Conservation (phyloP, 805 yeast species). For the Ogataea paraovalis region DNA sequence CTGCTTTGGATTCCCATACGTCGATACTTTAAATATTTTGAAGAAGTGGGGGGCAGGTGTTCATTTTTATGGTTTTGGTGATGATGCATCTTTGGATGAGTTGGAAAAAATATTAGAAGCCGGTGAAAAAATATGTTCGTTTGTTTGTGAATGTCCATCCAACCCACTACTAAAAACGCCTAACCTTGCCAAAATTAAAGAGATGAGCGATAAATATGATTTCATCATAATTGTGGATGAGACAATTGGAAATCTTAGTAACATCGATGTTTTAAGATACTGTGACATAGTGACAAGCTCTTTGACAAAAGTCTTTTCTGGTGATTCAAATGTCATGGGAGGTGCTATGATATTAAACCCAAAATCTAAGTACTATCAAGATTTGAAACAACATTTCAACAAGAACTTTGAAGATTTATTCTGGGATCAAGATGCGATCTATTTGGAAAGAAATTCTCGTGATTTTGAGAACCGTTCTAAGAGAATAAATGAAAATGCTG, state of each 20-base stretch:
- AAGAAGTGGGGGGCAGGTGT: conserved; percentile 91
- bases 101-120: conserved; percentile 57
- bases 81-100: conserved; percentile 60
- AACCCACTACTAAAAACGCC: conserved; percentile 91
- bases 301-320: conserved; percentile 87
- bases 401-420: conserved; percentile 65
- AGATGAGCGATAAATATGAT: conserved; percentile 61
- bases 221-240: conserved; percentile 90
- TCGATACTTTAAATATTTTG: conserved; percentile 82
- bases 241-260: conserved; percentile 87
- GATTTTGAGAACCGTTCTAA: conserved; percentile 69
- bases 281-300: conserved; percentile 88
- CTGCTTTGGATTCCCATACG: conserved; percentile 95
- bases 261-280: conserved; percentile 73
- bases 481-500: conserved; percentile 54
- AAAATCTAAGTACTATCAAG: conserved; percentile 43
- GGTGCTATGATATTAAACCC: conserved; percentile 85
- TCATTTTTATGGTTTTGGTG: conserved; percentile 81
- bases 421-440: conserved; percentile 94
- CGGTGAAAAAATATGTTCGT: conserved; percentile 66
- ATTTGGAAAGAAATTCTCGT: conserved; percentile 87
- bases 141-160: conserved; percentile 92
- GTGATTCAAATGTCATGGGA: conserved; percentile 94
- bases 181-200: conserved; percentile 58
- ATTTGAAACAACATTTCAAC: conserved; percentile 47